phyloP scores from a whole-genome alignment of 192 early-diverging fungal genomes.

The Dissophora ornata region DNA sequence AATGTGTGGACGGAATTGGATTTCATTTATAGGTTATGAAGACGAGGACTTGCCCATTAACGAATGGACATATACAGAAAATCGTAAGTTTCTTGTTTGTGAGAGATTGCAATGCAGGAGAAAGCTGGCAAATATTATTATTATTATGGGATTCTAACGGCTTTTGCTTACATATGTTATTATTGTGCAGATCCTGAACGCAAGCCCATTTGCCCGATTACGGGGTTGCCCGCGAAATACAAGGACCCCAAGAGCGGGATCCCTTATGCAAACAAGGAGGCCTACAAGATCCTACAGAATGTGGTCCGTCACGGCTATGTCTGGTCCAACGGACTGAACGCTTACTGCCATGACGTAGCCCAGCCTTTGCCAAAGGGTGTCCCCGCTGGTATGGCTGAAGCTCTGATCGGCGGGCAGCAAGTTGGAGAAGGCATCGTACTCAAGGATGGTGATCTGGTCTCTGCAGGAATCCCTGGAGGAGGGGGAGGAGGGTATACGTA shows the following conservation, averaged over 20 bases:
- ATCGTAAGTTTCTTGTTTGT: constrained; percentile 37
- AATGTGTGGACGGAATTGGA: constrained; percentile 60
- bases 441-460: constrained; percentile 48
- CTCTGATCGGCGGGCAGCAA: constrained; percentile 44
- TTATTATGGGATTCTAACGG: too few relatives aligned
- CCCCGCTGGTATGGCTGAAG: constrained; percentile 51
- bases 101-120: too few relatives aligned
- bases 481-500: constrained; percentile 51
- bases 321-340: constrained; percentile 63
- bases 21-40: constrained; percentile 54
- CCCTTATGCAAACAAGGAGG: constrained; percentile 71
- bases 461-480: constrained; percentile 35
- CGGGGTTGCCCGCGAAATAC: constrained; percentile 70
- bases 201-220: constrained; percentile 65
- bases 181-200: constrained; percentile 36
- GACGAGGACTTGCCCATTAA: constrained; percentile 28
- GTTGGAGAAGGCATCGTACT: constrained; percentile 45
- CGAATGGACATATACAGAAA: constrained; percentile 45
- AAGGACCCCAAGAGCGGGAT: constrained; percentile 66
- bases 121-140: too few relatives aligned
- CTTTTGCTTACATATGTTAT: not conserved
- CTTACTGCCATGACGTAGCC: constrained; percentile 52
- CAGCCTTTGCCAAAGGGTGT: constrained; percentile 45
- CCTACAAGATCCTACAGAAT: constrained; percentile 62
- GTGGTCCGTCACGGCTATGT: constrained; percentile 60